Conservation (phyloP, 2,329 filamentous ascomycete species). For the Colletotrichum agaves region DNA sequence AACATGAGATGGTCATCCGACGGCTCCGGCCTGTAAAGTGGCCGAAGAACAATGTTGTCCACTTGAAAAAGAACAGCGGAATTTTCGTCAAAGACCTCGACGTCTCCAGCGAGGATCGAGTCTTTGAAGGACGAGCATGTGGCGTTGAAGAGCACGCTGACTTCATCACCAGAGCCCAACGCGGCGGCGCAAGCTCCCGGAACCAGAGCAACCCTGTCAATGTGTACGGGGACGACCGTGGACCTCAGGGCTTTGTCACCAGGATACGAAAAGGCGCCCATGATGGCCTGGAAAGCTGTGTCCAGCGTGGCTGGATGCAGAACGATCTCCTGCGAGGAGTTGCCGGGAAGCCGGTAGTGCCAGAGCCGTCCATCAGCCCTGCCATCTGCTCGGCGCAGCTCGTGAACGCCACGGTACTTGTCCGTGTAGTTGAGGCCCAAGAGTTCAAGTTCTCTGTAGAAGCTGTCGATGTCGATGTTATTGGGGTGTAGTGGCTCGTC, state of each 20-base stretch:
- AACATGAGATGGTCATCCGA: conserved; percentile 16
- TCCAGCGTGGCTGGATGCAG: conserved; percentile 50
- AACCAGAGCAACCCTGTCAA: background rate
- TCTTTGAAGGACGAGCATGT: conserved; percentile 4
- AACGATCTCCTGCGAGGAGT: background rate
- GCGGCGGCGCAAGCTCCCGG: background rate
- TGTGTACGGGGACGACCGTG: background rate
- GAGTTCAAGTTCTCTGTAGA: conserved; percentile 11
- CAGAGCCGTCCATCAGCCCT: background rate
- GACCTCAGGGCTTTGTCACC: conserved; percentile 1
- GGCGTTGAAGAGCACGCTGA: background rate
- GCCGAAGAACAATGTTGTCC: conserved; percentile 11
- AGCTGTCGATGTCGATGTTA: conserved; percentile 4
- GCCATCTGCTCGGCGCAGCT: background rate
- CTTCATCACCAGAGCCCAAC: background rate
- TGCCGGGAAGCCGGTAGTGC: background rate
- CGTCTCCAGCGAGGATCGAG: background rate
- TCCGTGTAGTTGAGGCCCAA: conserved; percentile 7
- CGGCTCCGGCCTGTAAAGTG: conserved; percentile 7
- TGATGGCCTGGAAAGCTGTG: conserved; percentile 47
- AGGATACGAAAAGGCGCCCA: conserved; percentile 47
- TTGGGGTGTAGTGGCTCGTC: background rate
- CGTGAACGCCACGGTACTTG: conserved; percentile 5
- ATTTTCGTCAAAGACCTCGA: background rate
- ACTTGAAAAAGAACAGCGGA: conserved; percentile 3